phyloP scores from a whole-genome alignment of 2,329 filamentous ascomycete species.

The Chrysoporthe austroafricana region DNA sequence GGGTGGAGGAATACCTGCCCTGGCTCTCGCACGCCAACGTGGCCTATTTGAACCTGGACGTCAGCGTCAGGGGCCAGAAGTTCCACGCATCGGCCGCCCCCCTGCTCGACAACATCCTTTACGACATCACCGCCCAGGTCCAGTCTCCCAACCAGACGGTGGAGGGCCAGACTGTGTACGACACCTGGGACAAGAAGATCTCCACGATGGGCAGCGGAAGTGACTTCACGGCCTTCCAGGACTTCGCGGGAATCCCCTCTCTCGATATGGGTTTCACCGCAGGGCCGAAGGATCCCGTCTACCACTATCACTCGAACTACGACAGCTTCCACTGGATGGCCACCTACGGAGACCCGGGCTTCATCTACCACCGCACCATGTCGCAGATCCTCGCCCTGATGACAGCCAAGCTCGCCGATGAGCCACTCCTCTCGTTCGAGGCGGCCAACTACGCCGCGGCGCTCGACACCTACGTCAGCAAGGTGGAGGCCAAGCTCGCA shows the following conservation, averaged over 20 bases:
- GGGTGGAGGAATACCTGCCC: slow-evolving; percentile 80
- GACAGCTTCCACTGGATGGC: slow-evolving; percentile 87
- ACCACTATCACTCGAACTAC: slow-evolving; percentile 84
- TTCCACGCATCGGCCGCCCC: slow-evolving; percentile 66
- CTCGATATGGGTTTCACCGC: slow-evolving; percentile 58
- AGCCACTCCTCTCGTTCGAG: slow-evolving; percentile 64
- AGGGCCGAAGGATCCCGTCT: slow-evolving; percentile 56
- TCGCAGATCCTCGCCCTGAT: slow-evolving; percentile 68
- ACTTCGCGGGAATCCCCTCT: slow-evolving; percentile 55
- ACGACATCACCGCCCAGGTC: slow-evolving; percentile 36
- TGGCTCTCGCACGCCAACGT: slow-evolving; percentile 75
- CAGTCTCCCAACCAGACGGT: slow-evolving; percentile 30
- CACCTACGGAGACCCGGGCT: slow-evolving; percentile 70
- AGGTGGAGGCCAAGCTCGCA: slow-evolving; percentile 55
- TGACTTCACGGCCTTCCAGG: slow-evolving; percentile 70
- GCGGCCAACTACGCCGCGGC: slow-evolving; percentile 67
- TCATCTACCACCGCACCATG: slow-evolving; percentile 68
- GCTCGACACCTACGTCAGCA: slow-evolving; percentile 55
- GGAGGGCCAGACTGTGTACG: slow-evolving; percentile 46
- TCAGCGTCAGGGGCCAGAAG: slow-evolving; percentile 52
- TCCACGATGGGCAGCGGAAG: slow-evolving; percentile 65
- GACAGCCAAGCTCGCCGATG: slow-evolving; percentile 64
- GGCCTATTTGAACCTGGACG: slow-evolving; percentile 81
- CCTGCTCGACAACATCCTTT: slow-evolving; percentile 59
- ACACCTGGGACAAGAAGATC: slow-evolving; percentile 52